Evolutionary conservation across 345 rosid species (phyloP).

Genomic region (Melaleuca alternifolia): DNA sequence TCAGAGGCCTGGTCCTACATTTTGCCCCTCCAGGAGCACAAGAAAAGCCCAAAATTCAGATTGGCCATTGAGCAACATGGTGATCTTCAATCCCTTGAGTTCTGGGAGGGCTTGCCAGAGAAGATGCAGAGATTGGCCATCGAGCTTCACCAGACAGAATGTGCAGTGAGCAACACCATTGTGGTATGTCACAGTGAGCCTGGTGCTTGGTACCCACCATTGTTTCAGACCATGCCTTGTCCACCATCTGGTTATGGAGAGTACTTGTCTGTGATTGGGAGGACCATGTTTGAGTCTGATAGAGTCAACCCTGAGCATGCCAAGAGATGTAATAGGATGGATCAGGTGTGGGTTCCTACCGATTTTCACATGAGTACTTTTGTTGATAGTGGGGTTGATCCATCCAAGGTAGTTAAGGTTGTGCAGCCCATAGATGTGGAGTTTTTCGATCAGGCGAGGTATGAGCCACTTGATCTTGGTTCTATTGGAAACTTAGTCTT

Average conservation of each 20-base stretch:
- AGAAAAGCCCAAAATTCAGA: slow-evolving; percentile 30
- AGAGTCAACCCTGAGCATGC: slow-evolving; percentile 56
- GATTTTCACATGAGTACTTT: slow-evolving; percentile 73
- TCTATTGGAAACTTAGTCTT: slow-evolving; percentile 32
- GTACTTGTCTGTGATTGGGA: slow-evolving; percentile 46
- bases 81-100: slow-evolving; percentile 47
- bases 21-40: slow-evolving; percentile 32
- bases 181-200: slow-evolving; percentile 92
- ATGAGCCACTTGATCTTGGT: slow-evolving; percentile 38
- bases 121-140: slow-evolving; percentile 29
- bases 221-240: slow-evolving; percentile 72
- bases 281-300: slow-evolving; percentile 93
- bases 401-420: slow-evolving; percentile 61
- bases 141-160: slow-evolving; percentile 36
- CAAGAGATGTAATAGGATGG: slow-evolving; percentile 57
- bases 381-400: slow-evolving; percentile 64
- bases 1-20: slow-evolving; percentile 87
- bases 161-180: slow-evolving; percentile 47
- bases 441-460: slow-evolving; percentile 54
- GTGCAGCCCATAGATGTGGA: slow-evolving; percentile 73
- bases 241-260: slow-evolving; percentile 53
- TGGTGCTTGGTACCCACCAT: slow-evolving; percentile 87
- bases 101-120: slow-evolving; percentile 64
- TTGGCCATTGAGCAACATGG: slow-evolving; percentile 72
- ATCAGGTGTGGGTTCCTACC: slow-evolving; percentile 83